Evolutionary conservation across 345 rosid species (phyloP), one percentile per base, ranked within the genome.

Genomic region (Reutealis trisperma): DNA sequence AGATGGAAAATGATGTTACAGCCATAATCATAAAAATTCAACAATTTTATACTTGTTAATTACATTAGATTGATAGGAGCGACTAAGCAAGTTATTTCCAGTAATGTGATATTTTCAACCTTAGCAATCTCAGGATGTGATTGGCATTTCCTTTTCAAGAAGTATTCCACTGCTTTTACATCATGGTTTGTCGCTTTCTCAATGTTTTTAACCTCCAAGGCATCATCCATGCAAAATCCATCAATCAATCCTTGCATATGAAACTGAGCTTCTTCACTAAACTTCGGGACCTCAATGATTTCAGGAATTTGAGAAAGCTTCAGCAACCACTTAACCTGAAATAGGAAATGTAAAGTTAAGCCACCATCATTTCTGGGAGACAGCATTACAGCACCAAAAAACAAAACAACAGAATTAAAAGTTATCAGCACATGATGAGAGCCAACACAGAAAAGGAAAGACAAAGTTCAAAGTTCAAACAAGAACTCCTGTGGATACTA

Each of bases 161-260:
- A 92, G 74, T 96, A 96, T 71, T 96, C 99, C 59, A 92, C 97
- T 0, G 96, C 98, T 83, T 94, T 94, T 24, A 96, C 99, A 84
- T 96, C 99, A 76, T 96, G 98, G 78, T 94, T 92, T 9, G 97
- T 92, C 70, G 87, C 92, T 80, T 73, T 88, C 91, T 96, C 99
- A 4, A 94, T 94, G 65, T 84, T 80, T 77, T 91, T 92, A 64
- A 96, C 88, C 81, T 92, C 95, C 86, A 86, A 78, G 2, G 97
- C 97, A 74, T 96, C 98, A 70, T 87, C 86, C 60, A 90, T 63
- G 77, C 85, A 76, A 84, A 91, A 94, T 34, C 88, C 90, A 82
- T 90, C 90, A 63, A 90, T 77, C 21, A 94, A 63, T n/a, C 87
- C 88, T 83, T 81, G 91, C 88, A 96, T 89, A 83, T 68, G 92